Percentiles rank a stretch among this genome's conserved stretches.
Evolutionary conservation across 2,329 filamentous ascomycete genomes (phyloP).

Genomic region (Teratosphaeria gauchensis): DNA sequence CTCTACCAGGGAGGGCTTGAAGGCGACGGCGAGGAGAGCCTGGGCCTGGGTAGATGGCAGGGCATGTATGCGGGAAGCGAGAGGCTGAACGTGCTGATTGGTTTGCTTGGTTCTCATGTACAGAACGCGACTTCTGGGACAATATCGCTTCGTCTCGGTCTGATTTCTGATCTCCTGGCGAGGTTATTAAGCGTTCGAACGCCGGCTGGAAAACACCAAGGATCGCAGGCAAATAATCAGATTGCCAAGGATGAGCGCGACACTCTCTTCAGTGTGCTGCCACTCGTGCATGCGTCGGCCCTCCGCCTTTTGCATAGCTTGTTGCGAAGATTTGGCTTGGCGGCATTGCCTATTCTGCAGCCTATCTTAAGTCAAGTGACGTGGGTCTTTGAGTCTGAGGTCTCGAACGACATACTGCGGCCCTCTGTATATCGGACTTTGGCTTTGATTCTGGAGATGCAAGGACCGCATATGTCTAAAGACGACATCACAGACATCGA

Average conservation of each 20-base stretch:
- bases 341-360: conserved; percentile 50
- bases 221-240: conserved; percentile 57
- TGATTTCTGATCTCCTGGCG: conserved; percentile 58
- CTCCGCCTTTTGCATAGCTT: conserved; percentile 53
- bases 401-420: not conserved
- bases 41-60: conserved; percentile 57
- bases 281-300: conserved; percentile 63
- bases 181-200: conserved; percentile 54
- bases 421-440: conserved; percentile 50
- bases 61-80: conserved; percentile 66
- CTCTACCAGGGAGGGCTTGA: conserved; percentile 11
- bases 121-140: conserved; percentile 53
- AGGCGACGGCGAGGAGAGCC: conserved; percentile 15
- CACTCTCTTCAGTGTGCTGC: conserved; percentile 62
- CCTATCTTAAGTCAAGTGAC: conserved; percentile 59
- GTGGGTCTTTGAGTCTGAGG: conserved; percentile 43
- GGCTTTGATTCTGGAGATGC: conserved; percentile 47
- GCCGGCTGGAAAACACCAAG: conserved; percentile 33
- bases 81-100: conserved; percentile 57
- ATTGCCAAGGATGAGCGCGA: conserved; percentile 74
- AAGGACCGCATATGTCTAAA: conserved; percentile 59
- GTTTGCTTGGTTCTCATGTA: conserved; percentile 55
- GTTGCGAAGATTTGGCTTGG: conserved; percentile 47
- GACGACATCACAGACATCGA: conserved; percentile 54
- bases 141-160: conserved; percentile 58